These are phyloP conservation scores for Epicoccum sorghinum DNA, from an alignment of 2,329 filamentous ascomycete species.

Conservation along the genomic window DNA sequence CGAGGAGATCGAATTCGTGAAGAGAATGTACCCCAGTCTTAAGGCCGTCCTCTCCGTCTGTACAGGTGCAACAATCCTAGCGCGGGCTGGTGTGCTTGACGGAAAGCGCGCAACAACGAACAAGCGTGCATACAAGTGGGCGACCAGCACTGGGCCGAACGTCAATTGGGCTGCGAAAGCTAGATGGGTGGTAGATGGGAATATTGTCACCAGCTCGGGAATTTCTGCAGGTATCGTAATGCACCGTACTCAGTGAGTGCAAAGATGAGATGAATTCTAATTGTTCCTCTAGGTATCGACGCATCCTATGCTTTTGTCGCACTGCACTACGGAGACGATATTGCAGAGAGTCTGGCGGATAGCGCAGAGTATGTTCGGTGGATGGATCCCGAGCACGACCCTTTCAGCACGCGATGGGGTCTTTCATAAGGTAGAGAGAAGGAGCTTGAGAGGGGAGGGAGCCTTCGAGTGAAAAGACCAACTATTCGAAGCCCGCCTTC, in stretches of 20 bases:
- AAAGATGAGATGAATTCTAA: no score
- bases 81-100: conserved; percentile 64
- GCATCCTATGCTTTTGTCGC: conserved; percentile 62
- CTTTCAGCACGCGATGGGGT: conserved; percentile 55
- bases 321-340: conserved; percentile 58
- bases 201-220: conserved; percentile 68
- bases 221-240: conserved; percentile 60
- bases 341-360: conserved; percentile 56
- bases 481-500: no score
- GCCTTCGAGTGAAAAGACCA: no score
- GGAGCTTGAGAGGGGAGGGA: no score
- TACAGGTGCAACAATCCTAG: conserved; percentile 65
- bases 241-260: no score
- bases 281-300: conserved; percentile 66
- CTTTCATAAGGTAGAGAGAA: neutral
- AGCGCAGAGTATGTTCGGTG: conserved; percentile 63
- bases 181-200: conserved; percentile 66
- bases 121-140: conserved; percentile 59
- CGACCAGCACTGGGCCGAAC: conserved; percentile 50
- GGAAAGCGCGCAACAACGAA: conserved; percentile 68
- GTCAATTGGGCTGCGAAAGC: conserved; percentile 62
- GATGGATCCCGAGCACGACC: conserved; percentile 57
- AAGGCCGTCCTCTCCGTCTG: conserved; percentile 67
- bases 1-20: conserved; percentile 55
- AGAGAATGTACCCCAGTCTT: conserved; percentile 54